phyloP scores from a whole-genome alignment of 2,329 filamentous ascomycete genomes.

The Colletotrichum godetiae region DNA sequence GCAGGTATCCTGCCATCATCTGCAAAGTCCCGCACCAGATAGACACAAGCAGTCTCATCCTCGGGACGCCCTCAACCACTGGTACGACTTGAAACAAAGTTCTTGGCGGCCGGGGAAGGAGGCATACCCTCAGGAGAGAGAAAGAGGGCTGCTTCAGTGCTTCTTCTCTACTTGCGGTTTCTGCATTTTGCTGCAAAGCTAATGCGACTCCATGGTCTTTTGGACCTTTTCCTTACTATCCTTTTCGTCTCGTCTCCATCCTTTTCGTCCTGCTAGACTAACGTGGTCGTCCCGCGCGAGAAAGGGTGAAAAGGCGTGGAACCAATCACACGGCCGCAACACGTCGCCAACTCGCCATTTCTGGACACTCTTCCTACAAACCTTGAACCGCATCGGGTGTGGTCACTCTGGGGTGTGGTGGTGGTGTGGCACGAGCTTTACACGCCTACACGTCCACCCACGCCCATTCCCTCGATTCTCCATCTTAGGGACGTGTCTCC shows the following conservation, averaged over 20 bases:
- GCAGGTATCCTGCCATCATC: neutral
- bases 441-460: neutral
- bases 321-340: conserved; percentile 21
- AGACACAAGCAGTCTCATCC: conserved; percentile 24
- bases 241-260: neutral
- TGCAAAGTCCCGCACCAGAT: conserved; percentile 13
- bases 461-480: neutral
- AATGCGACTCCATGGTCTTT: neutral
- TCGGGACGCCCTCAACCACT: conserved; percentile 20
- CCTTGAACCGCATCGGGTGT: neutral
- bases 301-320: neutral
- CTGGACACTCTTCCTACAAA: conserved; percentile 2
- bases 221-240: neutral
- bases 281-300: neutral
- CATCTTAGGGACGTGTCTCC: neutral
- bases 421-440: neutral
- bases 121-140: too few species aligned
- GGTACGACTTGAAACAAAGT: conserved; percentile 28
- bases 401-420: neutral
- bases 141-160: neutral
- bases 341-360: conserved; percentile 17
- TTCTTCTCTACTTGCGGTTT: neutral
- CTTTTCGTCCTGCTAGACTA: neutral
- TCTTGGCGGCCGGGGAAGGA: neutral
- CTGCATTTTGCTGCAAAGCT: neutral